phyloP scores from a whole-genome alignment of 371 early-diverging fungal species.

The Circinella umbellata region DNA sequence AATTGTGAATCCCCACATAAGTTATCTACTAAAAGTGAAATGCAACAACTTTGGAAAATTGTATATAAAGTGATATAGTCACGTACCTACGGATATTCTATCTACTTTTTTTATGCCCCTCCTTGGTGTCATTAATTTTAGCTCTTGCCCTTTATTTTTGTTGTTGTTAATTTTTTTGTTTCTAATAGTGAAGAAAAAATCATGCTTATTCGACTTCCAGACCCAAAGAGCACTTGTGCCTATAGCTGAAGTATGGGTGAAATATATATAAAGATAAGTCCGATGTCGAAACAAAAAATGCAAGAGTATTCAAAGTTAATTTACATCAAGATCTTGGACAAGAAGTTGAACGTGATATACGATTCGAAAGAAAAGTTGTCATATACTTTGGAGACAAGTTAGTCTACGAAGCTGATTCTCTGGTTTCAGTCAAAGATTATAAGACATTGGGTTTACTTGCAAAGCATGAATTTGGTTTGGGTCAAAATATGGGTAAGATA shows the following conservation, averaged over 20 bases:
- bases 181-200: not conserved
- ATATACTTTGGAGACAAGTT: constrained; percentile 46
- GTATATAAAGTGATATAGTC: too few relatives aligned
- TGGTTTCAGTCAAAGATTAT: constrained; percentile 40
- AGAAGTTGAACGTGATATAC: constrained; percentile 13
- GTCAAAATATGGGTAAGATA: constrained; percentile 51
- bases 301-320: too few relatives aligned
- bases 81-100: too few relatives aligned
- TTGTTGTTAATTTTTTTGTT: too few relatives aligned
- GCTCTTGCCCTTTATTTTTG: too few relatives aligned
- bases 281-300: not conserved
- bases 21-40: too few relatives aligned
- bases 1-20: too few relatives aligned
- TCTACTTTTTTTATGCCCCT: too few relatives aligned
- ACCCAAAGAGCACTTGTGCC: constrained; percentile 25
- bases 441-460: constrained; percentile 38
- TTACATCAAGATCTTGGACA: not conserved
- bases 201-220: constrained; percentile 23
- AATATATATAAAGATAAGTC: too few relatives aligned
- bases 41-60: too few relatives aligned
- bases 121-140: too few relatives aligned
- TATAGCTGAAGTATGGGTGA: too few relatives aligned
- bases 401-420: constrained; percentile 48
- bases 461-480: constrained; percentile 52
- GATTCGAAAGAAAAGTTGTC: constrained; percentile 41